These are phyloP conservation scores for Tuber melanosporum DNA, from an alignment of 495 filamentous ascomycete species.

Conservation along the genomic window DNA sequence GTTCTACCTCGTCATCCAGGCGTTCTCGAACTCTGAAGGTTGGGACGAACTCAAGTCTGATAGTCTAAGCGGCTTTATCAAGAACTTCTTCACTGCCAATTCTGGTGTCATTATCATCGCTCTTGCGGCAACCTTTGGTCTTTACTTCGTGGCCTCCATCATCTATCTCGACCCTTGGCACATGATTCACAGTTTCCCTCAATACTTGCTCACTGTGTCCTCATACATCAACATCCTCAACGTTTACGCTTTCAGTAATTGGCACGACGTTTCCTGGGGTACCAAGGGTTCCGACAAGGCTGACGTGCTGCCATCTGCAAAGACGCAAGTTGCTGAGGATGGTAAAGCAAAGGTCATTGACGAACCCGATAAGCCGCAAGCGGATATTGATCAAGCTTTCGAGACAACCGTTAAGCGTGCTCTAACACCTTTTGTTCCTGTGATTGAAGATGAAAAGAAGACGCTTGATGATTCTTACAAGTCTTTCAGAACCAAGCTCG, in stretches of 20 bases:
- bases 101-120: slow-evolving; percentile 76
- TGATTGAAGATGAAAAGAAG: slow-evolving; percentile 66
- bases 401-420: slow-evolving; percentile 95
- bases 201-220: slow-evolving; percentile 89
- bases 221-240: slow-evolving; percentile 99
- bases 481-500: slow-evolving; percentile 91
- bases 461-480: slow-evolving; percentile 97
- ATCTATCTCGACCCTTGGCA: slow-evolving; percentile 99
- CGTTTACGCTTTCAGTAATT: slow-evolving; percentile 99
- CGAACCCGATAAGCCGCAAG: slow-evolving; percentile 92
- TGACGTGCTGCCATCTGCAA: slow-evolving; percentile 84
- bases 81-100: slow-evolving; percentile 71
- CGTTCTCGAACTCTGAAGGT: slow-evolving; percentile 50
- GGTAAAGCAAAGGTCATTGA: slow-evolving; percentile 85
- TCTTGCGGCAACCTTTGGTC: slow-evolving; percentile 85
- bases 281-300: slow-evolving; percentile 98
- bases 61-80: slow-evolving; percentile 52
- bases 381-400: slow-evolving; percentile 97
- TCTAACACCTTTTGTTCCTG: slow-evolving; percentile 69
- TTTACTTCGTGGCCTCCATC: slow-evolving; percentile 97
- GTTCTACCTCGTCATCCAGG: slow-evolving; percentile 75
- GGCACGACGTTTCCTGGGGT: slow-evolving; percentile 99
- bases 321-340: slow-evolving; percentile 73
- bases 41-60: slow-evolving; percentile 39
- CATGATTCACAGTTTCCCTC: slow-evolving; percentile 98